These are phyloP conservation scores for Rhinocladiella mackenziei DNA, from an alignment of 2,329 filamentous ascomycete species.

Conservation along the genomic window DNA sequence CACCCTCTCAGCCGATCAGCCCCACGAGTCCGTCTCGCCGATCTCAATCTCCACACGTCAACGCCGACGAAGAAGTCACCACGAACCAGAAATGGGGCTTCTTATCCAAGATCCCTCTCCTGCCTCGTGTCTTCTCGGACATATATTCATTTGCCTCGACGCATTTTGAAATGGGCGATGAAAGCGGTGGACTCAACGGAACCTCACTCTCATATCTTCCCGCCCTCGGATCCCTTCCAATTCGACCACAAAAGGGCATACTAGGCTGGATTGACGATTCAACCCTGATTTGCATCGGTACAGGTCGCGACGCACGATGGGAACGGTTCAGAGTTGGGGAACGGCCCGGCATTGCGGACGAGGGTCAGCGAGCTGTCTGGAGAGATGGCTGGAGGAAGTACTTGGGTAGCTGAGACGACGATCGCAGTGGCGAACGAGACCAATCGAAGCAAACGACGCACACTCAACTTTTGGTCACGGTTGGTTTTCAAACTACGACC, in stretches of 20 bases:
- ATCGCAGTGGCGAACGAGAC: no score
- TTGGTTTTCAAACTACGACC: no score
- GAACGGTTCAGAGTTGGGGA: constrained; percentile 76
- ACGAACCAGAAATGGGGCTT: constrained; percentile 77
- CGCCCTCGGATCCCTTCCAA: constrained; percentile 51
- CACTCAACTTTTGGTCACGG: no score
- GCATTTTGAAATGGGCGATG: constrained; percentile 79
- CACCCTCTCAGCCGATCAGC: constrained; percentile 34
- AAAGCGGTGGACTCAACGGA: constrained; percentile 44
- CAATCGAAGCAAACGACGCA: no score
- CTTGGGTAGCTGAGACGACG: constrained; percentile 45
- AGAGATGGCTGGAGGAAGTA: constrained; percentile 82
- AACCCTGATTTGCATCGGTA: constrained; percentile 69
- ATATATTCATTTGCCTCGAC: constrained; percentile 78
- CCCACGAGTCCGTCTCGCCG: constrained; percentile 32
- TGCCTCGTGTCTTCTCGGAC: constrained; percentile 85
- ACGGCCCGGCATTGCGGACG: constrained; percentile 46
- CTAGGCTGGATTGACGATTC: constrained; percentile 78
- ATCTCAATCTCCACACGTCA: constrained; percentile 27
- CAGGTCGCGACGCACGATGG: constrained; percentile 77
- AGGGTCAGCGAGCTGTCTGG: constrained; percentile 62
- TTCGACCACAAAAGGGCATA: constrained; percentile 70
- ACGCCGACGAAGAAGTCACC: constrained; percentile 38
- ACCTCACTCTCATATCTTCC: constrained; percentile 41
- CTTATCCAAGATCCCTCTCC: constrained; percentile 73